Evolutionary conservation across 2,329 filamentous ascomycete species (phyloP), one percentile per base, ranked within the genome.

Genomic region (Ophiostoma australiae): DNA sequence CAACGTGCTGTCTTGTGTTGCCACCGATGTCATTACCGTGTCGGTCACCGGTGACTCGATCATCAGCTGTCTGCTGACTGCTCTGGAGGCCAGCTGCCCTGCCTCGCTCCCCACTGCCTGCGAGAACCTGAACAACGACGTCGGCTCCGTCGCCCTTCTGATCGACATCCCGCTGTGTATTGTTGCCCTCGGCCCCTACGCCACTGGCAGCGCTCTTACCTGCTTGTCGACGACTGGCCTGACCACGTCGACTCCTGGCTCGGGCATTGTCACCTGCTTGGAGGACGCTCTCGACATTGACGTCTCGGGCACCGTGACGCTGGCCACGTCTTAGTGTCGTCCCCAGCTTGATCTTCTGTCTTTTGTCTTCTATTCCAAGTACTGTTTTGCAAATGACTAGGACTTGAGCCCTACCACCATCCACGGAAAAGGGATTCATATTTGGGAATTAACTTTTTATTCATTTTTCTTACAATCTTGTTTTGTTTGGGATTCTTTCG

Each of bases 31-130:
- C 27, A 52, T 73, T 10, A 72, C 63, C 31, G 4, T 33, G 1
- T 3, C 58, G 1, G 69, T 66, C 6, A 69, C 63, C 8, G 74
- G 73, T 17, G 20, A 63, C 15, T 44, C 41, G 15, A 68, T 74
- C 17, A 15, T 74, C 27, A 17, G 33, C 27, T 75, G 74, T 58
- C 52, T 58, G 52, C 2, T 13, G 52, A 35, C 20, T 2, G 73
- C 73, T 1, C 69, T 75, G 23, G 68, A 71, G 10, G 58, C 27
- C 5, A 23, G 39, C 1, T 75, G 73, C 73, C 73, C 73, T 4
- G 33, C 68, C 0, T 20, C 67, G 23, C 73, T 75, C 23, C 74
- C 74, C 10, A 7, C 33, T 0, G 69, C 73, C 11, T 75, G 74
- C 52, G 2, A 65, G 33, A 5, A n/a, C 1, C 20, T 75, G 10